phyloP scores from a whole-genome alignment of 345 rosid genomes.

The Eucalyptus cloeziana region DNA sequence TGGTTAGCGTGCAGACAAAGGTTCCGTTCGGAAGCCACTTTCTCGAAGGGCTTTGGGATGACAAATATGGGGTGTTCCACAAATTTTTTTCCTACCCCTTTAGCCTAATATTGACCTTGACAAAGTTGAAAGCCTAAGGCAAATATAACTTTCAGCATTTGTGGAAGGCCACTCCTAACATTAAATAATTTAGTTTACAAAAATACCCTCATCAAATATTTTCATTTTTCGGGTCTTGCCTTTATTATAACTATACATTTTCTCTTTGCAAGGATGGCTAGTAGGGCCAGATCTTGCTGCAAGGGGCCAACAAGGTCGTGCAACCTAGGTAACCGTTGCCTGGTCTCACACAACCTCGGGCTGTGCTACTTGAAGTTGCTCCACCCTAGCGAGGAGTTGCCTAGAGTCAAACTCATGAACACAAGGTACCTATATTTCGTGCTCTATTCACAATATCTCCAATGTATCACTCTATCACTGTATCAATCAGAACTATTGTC shows the following conservation, averaged over 20 bases:
- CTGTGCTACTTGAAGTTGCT: not conserved
- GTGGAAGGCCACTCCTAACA: fast-evolving
- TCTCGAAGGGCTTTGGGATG: not conserved
- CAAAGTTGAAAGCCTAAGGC: not conserved
- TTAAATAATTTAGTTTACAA: too few species aligned
- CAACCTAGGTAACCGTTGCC: not conserved
- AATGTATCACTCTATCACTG: not conserved
- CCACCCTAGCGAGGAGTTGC: fast-evolving
- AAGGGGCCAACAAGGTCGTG: not conserved
- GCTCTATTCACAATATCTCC: not conserved
- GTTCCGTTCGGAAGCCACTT: not conserved
- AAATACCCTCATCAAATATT: too few species aligned
- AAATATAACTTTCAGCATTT: not conserved
- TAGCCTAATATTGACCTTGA: not conserved
- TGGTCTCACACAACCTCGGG: fast-evolving
- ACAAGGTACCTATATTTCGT: not conserved
- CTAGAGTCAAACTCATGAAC: not conserved
- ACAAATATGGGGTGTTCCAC: not conserved
- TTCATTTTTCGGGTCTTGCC: fast-evolving
- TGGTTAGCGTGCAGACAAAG: too few species aligned
- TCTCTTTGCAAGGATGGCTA: fast-evolving
- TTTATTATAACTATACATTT: too few species aligned
- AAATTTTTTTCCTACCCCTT: not conserved
- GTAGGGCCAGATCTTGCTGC: fast-evolving
- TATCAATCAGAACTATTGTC: not conserved